phyloP scores from a whole-genome alignment of 2,329 filamentous ascomycete genomes.

The Phialocephala sp. region DNA sequence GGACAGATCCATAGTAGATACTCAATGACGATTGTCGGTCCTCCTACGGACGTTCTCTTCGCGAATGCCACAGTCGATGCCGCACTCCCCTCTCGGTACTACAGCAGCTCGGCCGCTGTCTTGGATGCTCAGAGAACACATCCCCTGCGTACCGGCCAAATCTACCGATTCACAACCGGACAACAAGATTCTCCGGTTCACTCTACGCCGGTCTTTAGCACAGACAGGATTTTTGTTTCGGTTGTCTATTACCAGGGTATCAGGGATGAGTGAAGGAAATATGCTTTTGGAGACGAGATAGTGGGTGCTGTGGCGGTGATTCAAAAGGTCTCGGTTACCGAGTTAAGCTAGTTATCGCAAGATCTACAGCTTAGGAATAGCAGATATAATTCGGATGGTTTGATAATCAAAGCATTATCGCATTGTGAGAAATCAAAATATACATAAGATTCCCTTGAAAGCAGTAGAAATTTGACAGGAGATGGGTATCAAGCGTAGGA shows the following conservation, averaged over 20 bases:
- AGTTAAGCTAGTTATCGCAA: no score
- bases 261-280: no score
- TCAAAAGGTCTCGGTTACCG: no score
- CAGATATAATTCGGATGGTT: no score
- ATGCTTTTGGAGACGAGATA: no score
- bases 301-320: no score
- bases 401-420: no score
- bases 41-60: neutral
- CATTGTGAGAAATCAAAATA: no score
- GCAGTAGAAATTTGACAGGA: no score
- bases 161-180: neutral
- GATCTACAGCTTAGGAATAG: no score
- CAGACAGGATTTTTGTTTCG: neutral
- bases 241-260: neutral
- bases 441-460: no score
- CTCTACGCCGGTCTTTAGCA: neutral
- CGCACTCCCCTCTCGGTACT: neutral
- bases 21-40: neutral
- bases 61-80: neutral
- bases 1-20: neutral
- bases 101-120: neutral
- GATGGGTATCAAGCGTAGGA: no score
- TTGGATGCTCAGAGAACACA: neutral
- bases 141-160: neutral
- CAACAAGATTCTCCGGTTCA: neutral